Percentiles rank a stretch among this genome's conserved stretches.
These are phyloP conservation scores for Ilex aquifolium DNA, from an alignment of 257 asterid species.

Conservation along the genomic window DNA sequence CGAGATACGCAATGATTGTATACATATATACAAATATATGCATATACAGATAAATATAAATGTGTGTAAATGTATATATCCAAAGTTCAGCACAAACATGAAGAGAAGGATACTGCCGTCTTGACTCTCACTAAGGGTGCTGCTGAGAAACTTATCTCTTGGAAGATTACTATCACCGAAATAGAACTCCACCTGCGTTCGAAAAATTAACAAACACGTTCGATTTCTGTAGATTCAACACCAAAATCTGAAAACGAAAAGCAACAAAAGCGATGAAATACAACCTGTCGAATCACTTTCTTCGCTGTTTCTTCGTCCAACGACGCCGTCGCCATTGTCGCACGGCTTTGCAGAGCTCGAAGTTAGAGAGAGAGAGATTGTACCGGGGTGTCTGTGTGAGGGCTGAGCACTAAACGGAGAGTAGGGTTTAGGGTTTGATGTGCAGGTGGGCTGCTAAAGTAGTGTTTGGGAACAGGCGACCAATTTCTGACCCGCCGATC, in stretches of 20 bases:
- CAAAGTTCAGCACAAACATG: neutral
- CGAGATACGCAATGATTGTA: too few species aligned
- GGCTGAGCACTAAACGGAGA: neutral
- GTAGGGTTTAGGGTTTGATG: constrained; percentile 38
- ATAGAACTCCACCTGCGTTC: constrained; percentile 83
- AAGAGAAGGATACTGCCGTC: constrained; percentile 82
- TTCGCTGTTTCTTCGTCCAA: constrained; percentile 74
- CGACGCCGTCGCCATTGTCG: constrained; percentile 39
- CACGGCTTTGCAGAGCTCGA: neutral
- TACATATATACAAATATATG: too few species aligned
- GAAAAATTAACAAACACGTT: neutral
- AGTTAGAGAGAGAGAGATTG: constrained; percentile 1
- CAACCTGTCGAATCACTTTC: constrained; percentile 90
- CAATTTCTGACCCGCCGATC: constrained; percentile 15
- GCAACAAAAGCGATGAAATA: neutral
- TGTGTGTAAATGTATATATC: too few species aligned
- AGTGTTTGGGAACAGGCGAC: too few species aligned
- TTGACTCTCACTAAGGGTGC: constrained; percentile 63
- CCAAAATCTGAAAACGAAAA: neutral
- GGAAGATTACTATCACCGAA: constrained; percentile 97
- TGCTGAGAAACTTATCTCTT: constrained; percentile 63
- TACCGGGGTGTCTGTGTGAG: too few species aligned
- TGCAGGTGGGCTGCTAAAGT: neutral
- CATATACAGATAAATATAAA: too few species aligned
- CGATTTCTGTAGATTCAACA: neutral